Percentiles rank a stretch among this genome's conserved stretches.
Conservation (phyloP, 192 early-diverging fungal species). For the Rhizophlyctis rosea region DNA sequence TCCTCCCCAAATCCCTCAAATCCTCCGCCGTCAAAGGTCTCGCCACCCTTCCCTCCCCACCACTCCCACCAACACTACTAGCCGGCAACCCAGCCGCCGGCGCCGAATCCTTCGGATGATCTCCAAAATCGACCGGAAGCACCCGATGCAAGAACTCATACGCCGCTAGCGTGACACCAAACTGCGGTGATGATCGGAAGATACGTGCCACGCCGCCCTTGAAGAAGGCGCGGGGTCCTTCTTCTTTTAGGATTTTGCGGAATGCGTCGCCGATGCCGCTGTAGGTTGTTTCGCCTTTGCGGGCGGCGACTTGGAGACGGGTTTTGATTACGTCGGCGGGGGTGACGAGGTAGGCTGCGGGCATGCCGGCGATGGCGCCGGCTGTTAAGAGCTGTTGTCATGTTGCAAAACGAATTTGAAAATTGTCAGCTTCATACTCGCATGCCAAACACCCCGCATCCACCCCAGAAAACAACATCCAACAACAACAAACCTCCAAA, state of each 20-base stretch:
- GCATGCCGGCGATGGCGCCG: conserved; percentile 94
- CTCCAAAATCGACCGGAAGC: conserved; percentile 35
- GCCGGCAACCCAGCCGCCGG: not conserved
- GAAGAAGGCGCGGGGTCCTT: conserved; percentile 94
- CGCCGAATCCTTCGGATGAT: not conserved
- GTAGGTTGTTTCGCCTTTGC: conserved; percentile 83
- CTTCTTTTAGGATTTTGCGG: conserved; percentile 81
- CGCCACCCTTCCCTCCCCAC: not conserved
- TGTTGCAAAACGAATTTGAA: conserved; percentile 34
- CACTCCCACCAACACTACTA: not conserved
- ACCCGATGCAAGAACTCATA: conserved; percentile 79
- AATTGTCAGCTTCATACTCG: not conserved
- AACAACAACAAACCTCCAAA: conserved; percentile 33
- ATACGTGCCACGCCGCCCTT: conserved; percentile 94
- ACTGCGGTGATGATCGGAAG: conserved; percentile 93
- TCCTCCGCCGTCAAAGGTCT: not conserved
- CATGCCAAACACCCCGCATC: conserved; percentile 6
- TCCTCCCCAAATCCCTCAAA: conserved; percentile 4
- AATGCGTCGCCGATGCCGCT: conserved; percentile 82
- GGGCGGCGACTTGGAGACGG: conserved; percentile 89
- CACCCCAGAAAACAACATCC: not conserved
- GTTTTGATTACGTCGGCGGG: conserved; percentile 96
- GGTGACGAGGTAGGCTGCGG: conserved; percentile 94
- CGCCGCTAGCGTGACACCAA: conserved; percentile 90
- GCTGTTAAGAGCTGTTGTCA: conserved; percentile 78